phyloP scores from a whole-genome alignment of 2,329 filamentous ascomycete genomes.

The Beauveria sp. region DNA sequence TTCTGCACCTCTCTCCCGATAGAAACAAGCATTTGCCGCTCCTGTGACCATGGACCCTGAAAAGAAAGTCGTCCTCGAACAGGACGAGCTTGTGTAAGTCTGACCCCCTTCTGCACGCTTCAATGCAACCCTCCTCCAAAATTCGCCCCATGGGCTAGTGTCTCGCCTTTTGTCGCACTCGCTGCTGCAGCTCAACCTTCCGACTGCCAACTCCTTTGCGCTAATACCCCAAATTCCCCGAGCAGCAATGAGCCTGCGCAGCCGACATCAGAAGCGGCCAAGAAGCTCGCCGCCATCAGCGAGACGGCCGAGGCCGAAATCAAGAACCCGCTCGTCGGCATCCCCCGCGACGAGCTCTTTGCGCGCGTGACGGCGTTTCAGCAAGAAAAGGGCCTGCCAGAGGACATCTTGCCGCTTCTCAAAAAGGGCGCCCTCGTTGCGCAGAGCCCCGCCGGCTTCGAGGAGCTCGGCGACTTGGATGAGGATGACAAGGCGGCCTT shows the following conservation, averaged over 20 bases:
- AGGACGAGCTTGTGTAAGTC: conserved; percentile 10
- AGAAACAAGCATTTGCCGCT: not conserved
- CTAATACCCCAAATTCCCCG: not conserved
- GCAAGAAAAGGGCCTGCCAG: conserved; percentile 34
- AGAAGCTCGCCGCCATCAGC: conserved; percentile 14
- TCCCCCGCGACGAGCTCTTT: conserved; percentile 44
- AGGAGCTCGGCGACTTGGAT: conserved; percentile 26
- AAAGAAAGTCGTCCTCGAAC: conserved; percentile 8
- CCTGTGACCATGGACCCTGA: conserved; percentile 5
- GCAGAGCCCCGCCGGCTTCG: conserved; percentile 36
- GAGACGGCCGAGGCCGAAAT: conserved; percentile 23
- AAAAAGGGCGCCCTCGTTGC: conserved; percentile 23
- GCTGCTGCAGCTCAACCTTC: not conserved
- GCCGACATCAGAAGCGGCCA: not conserved
- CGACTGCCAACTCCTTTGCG: not conserved
- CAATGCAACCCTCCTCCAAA: not conserved
- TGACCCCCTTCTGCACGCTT: not conserved
- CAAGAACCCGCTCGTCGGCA: conserved; percentile 41
- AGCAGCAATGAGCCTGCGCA: not conserved
- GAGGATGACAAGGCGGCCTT: conserved; percentile 34
- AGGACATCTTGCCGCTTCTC: conserved; percentile 33
- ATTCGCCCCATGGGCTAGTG: not conserved
- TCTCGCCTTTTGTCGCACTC: not conserved
- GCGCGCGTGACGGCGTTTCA: conserved; percentile 48
- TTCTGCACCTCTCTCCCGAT: too few relatives aligned